A percentile compares a stretch with the other conserved stretches of the same genome.
Conservation (phyloP, 805 yeast species). For the Wickerhamomyces mucosus region DNA sequence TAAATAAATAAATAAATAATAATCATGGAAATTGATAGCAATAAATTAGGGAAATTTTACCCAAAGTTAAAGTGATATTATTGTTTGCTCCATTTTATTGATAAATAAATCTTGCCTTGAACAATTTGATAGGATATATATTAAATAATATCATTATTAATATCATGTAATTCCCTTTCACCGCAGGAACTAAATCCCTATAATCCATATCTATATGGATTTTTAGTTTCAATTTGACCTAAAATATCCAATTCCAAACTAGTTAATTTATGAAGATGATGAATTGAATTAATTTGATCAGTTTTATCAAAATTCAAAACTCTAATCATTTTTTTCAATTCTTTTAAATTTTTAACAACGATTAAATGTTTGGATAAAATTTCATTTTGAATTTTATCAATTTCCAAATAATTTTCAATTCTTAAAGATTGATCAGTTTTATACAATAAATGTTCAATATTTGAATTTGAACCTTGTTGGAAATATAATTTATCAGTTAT, state of each 20-base stretch:
- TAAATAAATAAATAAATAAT: neutral
- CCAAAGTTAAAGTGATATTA: too few species aligned
- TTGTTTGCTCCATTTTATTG: too few species aligned
- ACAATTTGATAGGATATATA: too few species aligned
- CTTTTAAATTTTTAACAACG: conserved; percentile 6
- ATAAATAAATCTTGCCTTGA: too few species aligned
- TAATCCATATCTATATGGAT: neutral
- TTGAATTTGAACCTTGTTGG: conserved; percentile 12
- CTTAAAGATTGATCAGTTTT: conserved; percentile 5
- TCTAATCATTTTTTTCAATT: conserved; percentile 4
- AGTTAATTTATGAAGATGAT: conserved; percentile 8
- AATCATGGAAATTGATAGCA: neutral
- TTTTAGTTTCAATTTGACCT: conserved; percentile 11
- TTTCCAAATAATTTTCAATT: conserved; percentile 5
- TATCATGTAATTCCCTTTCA: too few species aligned
- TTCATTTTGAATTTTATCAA: conserved; percentile 6
- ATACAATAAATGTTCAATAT: conserved; percentile 6
- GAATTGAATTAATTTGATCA: conserved; percentile 2
- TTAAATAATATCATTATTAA: too few species aligned
- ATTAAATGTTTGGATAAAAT: conserved; percentile 3
- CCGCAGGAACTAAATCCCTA: too few species aligned
- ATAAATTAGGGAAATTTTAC: neutral
- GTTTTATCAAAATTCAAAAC: conserved; percentile 5
- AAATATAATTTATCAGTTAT: conserved; percentile 12
- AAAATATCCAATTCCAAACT: conserved; percentile 15